phyloP scores from a whole-genome alignment of 2,329 filamentous ascomycete species.

The Epichloe bromicola region DNA sequence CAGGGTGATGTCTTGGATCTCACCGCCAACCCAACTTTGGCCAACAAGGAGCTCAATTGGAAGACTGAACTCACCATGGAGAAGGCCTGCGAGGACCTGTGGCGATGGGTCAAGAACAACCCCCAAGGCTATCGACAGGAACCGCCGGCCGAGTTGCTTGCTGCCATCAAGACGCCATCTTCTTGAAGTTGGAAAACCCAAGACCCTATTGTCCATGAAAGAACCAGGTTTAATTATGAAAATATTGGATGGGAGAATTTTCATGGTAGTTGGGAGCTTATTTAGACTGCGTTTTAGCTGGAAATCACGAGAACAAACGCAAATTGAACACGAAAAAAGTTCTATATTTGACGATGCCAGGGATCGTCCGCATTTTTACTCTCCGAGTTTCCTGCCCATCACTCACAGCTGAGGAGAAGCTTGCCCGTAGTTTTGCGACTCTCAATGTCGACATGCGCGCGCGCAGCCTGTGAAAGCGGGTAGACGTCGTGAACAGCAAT shows the following conservation, averaged over 20 bases:
- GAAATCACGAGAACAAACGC: background rate
- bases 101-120: slow-evolving; percentile 96
- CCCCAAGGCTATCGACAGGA: slow-evolving; percentile 91
- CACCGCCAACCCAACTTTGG: slow-evolving; percentile 78
- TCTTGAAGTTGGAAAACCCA: slow-evolving; percentile 10
- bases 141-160: slow-evolving; percentile 71
- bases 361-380: background rate
- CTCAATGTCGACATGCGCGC: slow-evolving; percentile 65
- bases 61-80: slow-evolving; percentile 84
- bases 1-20: slow-evolving; percentile 88
- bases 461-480: slow-evolving; percentile 55
- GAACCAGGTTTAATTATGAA: background rate
- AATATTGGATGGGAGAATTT: background rate
- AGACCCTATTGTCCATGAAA: background rate
- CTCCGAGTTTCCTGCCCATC: background rate
- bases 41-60: slow-evolving; percentile 84
- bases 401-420: slow-evolving; percentile 55
- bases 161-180: slow-evolving; percentile 36
- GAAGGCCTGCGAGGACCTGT: slow-evolving; percentile 85
- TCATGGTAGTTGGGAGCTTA: background rate
- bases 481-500: slow-evolving; percentile 67
- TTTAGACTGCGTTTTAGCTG: background rate
- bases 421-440: slow-evolving; percentile 76
- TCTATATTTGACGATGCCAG: too few species aligned
- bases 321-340: background rate